Base-by-base conservation (phyloP, 768 basidiomycete species). In the Phaeotremella skinneri region DNA sequence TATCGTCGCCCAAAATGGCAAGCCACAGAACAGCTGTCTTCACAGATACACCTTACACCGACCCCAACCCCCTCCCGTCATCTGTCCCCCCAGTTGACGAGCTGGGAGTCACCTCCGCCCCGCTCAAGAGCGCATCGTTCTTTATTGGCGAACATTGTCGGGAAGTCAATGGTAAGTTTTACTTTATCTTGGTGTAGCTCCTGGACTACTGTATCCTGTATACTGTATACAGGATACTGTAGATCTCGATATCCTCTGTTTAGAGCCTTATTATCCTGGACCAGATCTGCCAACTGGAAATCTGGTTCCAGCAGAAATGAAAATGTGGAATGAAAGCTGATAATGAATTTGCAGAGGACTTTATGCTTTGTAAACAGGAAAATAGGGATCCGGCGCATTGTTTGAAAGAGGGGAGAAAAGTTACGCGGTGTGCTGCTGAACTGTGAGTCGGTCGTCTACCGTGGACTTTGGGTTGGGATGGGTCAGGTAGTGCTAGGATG, bases 301-400 rank as follows among this genome's bases (percentile, higher is more conserved):
- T 2, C 39, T 41, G 14, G 39, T 20, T 41, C 20, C 20, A 41
- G 14, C 39, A 20, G n/a, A n/a, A n/a, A n/a, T n/a, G n/a, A n/a
- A n/a, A n/a, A n/a, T n/a, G n/a, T n/a, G n/a, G 11, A 51, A 51
- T 51, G 30, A 37, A 25, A 37, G 34, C 29, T 39, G 52, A 7
- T 21, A 7, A n/a, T n/a, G n/a, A n/a, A 21, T 31, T 5, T 51
- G 30, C 73, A 90, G 89, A 91, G 83, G 89, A 91, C 80, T 91
- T 90, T 71, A 94, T 98, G 91, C 87, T 97, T 53, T 99, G 96
- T 84, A 98, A 98, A 81, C 81, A 85, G 23, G 93, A 97, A 81
- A 87, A 83, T 72, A 83, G 87, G 59, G 87, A 94, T 72, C 91
- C 94, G 9, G 90, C 79, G 21, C 91, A 93, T 76, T 99, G 96